These are phyloP conservation scores for Dianthus caryophyllus DNA, from an alignment of 148 eudicot species.

Conservation along the genomic window DNA sequence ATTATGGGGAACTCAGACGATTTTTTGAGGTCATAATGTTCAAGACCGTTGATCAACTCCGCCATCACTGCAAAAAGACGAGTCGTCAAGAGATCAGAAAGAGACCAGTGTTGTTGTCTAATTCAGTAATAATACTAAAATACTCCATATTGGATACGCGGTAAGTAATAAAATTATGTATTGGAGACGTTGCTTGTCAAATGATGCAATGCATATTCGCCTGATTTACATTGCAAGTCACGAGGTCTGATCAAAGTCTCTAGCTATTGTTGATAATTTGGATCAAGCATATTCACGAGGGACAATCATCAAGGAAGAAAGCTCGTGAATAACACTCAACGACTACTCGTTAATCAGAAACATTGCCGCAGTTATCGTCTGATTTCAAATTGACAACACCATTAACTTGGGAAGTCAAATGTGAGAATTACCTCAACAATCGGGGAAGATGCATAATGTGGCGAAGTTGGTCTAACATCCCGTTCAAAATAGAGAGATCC, in stretches of 20 bases:
- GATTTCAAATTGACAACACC: background rate
- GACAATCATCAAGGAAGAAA: background rate
- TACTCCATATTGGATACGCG: too few species aligned
- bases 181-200: too few species aligned
- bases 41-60: slow-evolving; percentile 16
- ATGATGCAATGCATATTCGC: too few species aligned
- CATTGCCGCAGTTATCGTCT: background rate
- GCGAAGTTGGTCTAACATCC: slow-evolving; percentile 36
- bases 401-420: background rate
- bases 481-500: slow-evolving; percentile 18
- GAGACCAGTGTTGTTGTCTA: too few species aligned
- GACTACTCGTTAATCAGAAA: background rate
- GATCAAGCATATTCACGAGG: background rate
- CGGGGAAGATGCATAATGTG: slow-evolving; percentile 37
- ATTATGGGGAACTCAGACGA: background rate
- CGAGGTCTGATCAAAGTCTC: too few species aligned
- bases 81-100: slow-evolving; percentile 2
- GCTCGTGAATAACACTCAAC: background rate
- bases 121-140: too few species aligned
- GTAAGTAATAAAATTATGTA: too few species aligned
- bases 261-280: background rate
- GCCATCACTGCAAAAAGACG: slow-evolving; percentile 20
- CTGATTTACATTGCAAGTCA: too few species aligned
- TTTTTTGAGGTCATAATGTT: background rate
- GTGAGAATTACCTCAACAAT: slow-evolving; percentile 19